Base-by-base conservation (phyloP, 768 basidiomycete genomes). In the Hortiboletus campestris region DNA sequence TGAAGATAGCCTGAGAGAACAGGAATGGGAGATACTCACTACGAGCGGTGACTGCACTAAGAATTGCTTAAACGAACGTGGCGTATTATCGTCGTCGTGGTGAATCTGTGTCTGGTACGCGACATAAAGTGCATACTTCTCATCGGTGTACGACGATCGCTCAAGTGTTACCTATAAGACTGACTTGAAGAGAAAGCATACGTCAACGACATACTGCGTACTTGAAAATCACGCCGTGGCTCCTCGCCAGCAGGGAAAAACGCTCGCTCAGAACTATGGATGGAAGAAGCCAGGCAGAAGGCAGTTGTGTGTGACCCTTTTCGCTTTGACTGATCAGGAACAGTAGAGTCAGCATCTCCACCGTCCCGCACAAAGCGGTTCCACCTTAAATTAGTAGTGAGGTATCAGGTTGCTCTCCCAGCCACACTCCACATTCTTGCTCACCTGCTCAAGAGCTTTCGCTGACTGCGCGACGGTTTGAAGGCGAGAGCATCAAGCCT, bases 31-130 rank as follows among this genome's bases (percentile, higher is more conserved):
- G 11, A 25, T 25, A 71, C 83, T 54, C 59, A 94, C 93, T 42
- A 76, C 63, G 9, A 98, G 76, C 1, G 94, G 91, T 8, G 86
- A 83, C 8, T 88, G 78, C 10, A 94, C 89, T 2, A 98, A 78
- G 67, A 98, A 98, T 3, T 81, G 69, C 52, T 72, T 74, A 67
- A 96, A 96, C 1, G 80, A 76, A 4, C 59, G 56, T 34, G 78
- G 76, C 1, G 72, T 75, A 31, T 80, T 83, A 3, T 78, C 71
- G 1, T 68, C 59, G 43, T 97, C 94, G 40, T 83, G 74, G 67
- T 98, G 96, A 22, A 97, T 84, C 7, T 84, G 76, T 31, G 68
- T 70, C 68, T 94, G 96, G 70, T 98, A 98, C 55, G 79, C 78
- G 64, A 80, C 70, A 65, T 80, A 98, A 17, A 98, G 78, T 7